A percentile compares a stretch with the other conserved stretches of the same genome.
Evolutionary conservation across 805 yeast genomes (phyloP).

Genomic region (Lipomyces lipofer): DNA sequence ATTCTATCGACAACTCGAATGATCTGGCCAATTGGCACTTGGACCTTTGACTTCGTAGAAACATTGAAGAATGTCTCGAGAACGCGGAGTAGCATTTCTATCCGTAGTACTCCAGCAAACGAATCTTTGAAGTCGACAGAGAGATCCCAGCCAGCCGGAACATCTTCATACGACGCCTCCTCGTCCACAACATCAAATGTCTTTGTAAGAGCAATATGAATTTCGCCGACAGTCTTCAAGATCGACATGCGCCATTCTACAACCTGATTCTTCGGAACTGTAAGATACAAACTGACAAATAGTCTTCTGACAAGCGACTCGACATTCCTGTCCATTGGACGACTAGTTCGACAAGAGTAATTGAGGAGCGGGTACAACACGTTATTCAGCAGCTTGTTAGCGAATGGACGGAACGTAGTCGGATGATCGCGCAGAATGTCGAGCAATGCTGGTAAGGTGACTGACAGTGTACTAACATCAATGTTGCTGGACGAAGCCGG

Average conservation of each 20-base stretch:
- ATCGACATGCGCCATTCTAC: conserved; percentile 22
- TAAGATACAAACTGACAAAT: conserved; percentile 11
- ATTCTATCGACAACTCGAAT: conserved; percentile 11
- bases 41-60: conserved; percentile 7
- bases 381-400: conserved; percentile 4
- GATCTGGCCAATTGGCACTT: conserved; percentile 18
- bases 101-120: conserved; percentile 12
- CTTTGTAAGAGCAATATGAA: conserved; percentile 10
- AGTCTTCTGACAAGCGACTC: conserved; percentile 17
- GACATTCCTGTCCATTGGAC: conserved; percentile 2
- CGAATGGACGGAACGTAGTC: conserved; percentile 22
- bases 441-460: conserved; percentile 19
- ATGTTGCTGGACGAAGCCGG: background rate
- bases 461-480: background rate
- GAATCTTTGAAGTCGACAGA: conserved; percentile 5
- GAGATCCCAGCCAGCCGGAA: conserved; percentile 19
- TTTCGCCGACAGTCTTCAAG: conserved; percentile 14
- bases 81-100: conserved; percentile 20
- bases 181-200: conserved; percentile 7
- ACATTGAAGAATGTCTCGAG: conserved; percentile 15
- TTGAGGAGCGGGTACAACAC: conserved; percentile 22
- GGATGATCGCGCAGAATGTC: conserved; percentile 12
- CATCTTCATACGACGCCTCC: conserved; percentile 5
- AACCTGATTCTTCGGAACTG: conserved; percentile 18
- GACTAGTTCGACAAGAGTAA: background rate